phyloP scores from a whole-genome alignment of 306 rosid genomes.

The Prinsepia uniflora region DNA sequence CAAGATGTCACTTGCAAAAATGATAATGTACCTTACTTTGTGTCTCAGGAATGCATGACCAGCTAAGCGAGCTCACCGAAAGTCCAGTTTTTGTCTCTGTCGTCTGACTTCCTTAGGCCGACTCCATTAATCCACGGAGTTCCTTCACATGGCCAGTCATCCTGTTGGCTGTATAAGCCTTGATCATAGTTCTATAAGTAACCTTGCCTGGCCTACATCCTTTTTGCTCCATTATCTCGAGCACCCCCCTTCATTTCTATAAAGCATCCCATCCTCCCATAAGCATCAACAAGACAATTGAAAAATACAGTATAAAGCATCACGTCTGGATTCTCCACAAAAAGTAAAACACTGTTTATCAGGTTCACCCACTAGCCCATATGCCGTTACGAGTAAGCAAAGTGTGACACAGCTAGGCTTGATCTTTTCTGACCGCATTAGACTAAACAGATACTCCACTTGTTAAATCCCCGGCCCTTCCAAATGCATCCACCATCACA shows the following conservation, averaged over 20 bases:
- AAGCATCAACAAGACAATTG: slow-evolving; percentile 83
- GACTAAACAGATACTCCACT: slow-evolving; percentile 85
- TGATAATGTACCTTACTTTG: not conserved
- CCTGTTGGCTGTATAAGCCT: slow-evolving; percentile 67
- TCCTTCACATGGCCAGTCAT: slow-evolving; percentile 67
- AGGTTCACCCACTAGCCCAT: slow-evolving; percentile 61
- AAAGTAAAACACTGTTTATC: slow-evolving; percentile 67
- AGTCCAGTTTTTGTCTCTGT: slow-evolving; percentile 61
- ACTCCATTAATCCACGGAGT: slow-evolving; percentile 45
- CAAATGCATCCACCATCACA: slow-evolving; percentile 85
- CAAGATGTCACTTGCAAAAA: slow-evolving; percentile 1
- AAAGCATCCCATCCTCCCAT: slow-evolving; percentile 66
- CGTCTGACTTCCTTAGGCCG: slow-evolving; percentile 33
- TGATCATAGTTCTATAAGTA: slow-evolving; percentile 87
- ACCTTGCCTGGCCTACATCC: slow-evolving; percentile 75
- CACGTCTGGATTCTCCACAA: slow-evolving; percentile 73
- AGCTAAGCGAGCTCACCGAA: slow-evolving; percentile 28
- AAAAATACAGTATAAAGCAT: slow-evolving; percentile 60
- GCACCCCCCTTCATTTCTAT: slow-evolving; percentile 31
- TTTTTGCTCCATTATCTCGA: slow-evolving; percentile 64
- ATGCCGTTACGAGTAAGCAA: slow-evolving; percentile 80
- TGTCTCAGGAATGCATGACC: not conserved
- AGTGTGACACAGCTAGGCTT: slow-evolving; percentile 90
- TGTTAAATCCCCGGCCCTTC: slow-evolving; percentile 89
- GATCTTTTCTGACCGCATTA: slow-evolving; percentile 87